Evolutionary conservation across 306 rosid genomes (phyloP), one percentile per base, ranked within the genome.

Genomic region (Datisca glomerata): DNA sequence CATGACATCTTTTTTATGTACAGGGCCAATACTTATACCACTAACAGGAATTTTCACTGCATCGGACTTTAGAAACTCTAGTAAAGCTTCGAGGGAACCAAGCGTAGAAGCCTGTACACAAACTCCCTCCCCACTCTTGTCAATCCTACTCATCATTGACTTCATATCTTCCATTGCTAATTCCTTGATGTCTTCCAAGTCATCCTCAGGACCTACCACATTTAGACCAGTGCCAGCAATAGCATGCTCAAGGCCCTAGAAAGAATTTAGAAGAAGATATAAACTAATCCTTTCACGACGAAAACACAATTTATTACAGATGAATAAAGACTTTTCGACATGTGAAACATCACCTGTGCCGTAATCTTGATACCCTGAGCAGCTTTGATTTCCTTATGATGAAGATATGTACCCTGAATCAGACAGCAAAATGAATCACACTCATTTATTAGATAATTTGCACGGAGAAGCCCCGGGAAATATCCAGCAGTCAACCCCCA

Each of bases 101-200:
- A 89, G 79, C 34, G 93, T 84, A 47, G 96, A 89, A 59, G 98
- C 93, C 53, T 84, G 95, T n/a, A 89, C 98, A 41, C 95, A 89
- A 61, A 89, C 98, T 46, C 98, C 96, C 60, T 84, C 94, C 6
- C 95, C 96, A 25, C 69, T 78, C 79, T 50, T 84, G 66, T 89
- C 94, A 60, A 80, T 89, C 80, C 94, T 75, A 67, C 66, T 78
- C 84, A 78, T 49, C 45, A 89, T 96, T 2, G 91, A 77, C 47
- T 56, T 34, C 92, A 89, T 69, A 51, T 89, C 96, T 49, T 84
- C 92, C 93, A 80, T 68, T 14, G 93, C 78, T n/a, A 65, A 7
- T 40, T 73, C 79, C 73, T 66, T 89, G 44, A 84, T 24, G 44
- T 75, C 73, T 21, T 84, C 98, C 69, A 89, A 51, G 71, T 84